Conservation (phyloP, 2,329 filamentous ascomycete genomes). For the Exophiala aquamarina region DNA sequence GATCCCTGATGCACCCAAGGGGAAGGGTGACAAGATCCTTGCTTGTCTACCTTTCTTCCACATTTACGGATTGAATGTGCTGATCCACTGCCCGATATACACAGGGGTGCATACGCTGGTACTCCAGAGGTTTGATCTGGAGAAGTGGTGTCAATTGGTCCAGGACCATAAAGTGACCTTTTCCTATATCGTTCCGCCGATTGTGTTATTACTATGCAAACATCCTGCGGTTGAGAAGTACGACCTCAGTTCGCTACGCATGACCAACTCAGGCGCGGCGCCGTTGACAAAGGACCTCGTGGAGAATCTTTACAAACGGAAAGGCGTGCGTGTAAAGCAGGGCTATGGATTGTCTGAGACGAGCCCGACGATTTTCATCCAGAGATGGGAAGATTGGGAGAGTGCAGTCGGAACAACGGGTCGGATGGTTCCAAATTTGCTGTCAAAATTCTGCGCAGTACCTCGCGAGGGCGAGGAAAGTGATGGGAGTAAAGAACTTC, state of each 20-base stretch:
- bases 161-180: constrained; percentile 75
- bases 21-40: constrained; percentile 69
- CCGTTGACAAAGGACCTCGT: constrained; percentile 80
- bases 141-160: constrained; percentile 73
- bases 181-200: constrained; percentile 78
- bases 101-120: constrained; percentile 67
- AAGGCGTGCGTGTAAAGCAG: constrained; percentile 82
- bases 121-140: constrained; percentile 78
- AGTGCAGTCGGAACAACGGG: constrained; percentile 77
- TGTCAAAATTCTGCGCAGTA: constrained; percentile 72
- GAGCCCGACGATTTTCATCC: constrained; percentile 73
- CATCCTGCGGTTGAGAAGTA: constrained; percentile 76
- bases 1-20: constrained; percentile 33
- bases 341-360: constrained; percentile 91
- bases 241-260: constrained; percentile 73
- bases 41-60: constrained; percentile 88
- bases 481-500: constrained; percentile 54
- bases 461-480: constrained; percentile 47
- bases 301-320: constrained; percentile 69
- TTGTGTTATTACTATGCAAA: constrained; percentile 78
- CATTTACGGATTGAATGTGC: constrained; percentile 77
- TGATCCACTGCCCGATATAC: constrained; percentile 68
- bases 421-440: constrained; percentile 73
- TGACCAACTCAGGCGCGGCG: constrained; percentile 85
- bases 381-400: constrained; percentile 74